A percentile compares a stretch with the other conserved stretches of the same genome.
phyloP scores from a whole-genome alignment of 2,329 filamentous ascomycete genomes.

The Calonectria multiphialidica region DNA sequence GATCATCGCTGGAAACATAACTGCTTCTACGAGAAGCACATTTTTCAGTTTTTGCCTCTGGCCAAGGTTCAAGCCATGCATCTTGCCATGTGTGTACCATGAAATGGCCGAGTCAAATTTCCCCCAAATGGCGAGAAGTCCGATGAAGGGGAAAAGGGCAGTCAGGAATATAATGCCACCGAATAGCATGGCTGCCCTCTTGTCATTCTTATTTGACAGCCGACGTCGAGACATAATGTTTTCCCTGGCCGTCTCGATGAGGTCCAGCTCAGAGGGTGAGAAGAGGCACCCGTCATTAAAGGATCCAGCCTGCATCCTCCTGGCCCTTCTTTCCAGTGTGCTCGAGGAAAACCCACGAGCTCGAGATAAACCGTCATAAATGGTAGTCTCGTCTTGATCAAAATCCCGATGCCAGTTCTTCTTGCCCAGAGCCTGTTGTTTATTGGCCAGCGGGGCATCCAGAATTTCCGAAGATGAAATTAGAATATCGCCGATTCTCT shows the following conservation, averaged over 20 bases:
- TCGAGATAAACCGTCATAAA: constrained; percentile 28
- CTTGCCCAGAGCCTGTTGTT: constrained; percentile 14
- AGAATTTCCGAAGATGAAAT: constrained; percentile 43
- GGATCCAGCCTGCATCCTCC: constrained; percentile 15
- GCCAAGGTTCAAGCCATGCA: constrained; percentile 49
- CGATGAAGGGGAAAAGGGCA: constrained; percentile 60
- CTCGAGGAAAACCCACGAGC: constrained; percentile 42
- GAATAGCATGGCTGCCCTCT: constrained; percentile 53
- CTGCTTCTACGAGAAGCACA: constrained; percentile 53
- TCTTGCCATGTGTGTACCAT: constrained; percentile 63
- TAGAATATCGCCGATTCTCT: constrained; percentile 37
- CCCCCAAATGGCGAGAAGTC: constrained; percentile 58
- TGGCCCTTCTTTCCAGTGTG: constrained; percentile 29
- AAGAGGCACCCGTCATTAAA: constrained; percentile 39
- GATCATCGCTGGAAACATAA: constrained; percentile 49
- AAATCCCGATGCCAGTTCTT: constrained; percentile 29
- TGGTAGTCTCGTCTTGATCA: constrained; percentile 17
- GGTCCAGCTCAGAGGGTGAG: constrained; percentile 44
- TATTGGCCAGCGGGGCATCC: constrained; percentile 29
- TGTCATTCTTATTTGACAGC: constrained; percentile 42
- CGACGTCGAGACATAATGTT: constrained; percentile 46
- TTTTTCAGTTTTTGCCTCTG: constrained; percentile 48
- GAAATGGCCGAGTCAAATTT: constrained; percentile 59
- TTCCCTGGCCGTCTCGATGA: constrained; percentile 47
- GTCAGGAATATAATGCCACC: constrained; percentile 52